Evolutionary conservation across 495 filamentous ascomycete species (phyloP).

Genomic region (Delitschia confertaspora): DNA sequence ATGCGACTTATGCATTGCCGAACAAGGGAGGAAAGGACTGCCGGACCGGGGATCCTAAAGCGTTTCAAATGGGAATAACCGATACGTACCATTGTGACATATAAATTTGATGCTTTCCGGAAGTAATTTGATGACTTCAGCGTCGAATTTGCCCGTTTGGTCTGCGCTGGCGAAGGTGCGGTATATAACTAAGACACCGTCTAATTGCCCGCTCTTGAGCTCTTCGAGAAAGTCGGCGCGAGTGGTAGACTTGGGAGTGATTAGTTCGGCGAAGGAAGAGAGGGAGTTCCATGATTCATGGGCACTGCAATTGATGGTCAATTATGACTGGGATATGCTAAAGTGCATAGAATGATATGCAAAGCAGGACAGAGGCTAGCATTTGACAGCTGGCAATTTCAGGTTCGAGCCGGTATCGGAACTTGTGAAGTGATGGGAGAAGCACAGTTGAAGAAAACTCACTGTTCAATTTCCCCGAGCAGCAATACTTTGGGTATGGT

Average conservation of each 20-base stretch:
- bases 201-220: slow-evolving; percentile 57
- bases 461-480: slow-evolving; percentile 35
- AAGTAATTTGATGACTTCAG: slow-evolving; percentile 46
- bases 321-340: slow-evolving; percentile 7
- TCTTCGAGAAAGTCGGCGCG: slow-evolving; percentile 65
- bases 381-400: background rate
- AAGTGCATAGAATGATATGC: background rate
- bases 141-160: slow-evolving; percentile 53
- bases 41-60: no score
- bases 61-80: background rate
- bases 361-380: slow-evolving; percentile 7
- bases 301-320: slow-evolving; percentile 33
- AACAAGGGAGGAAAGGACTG: background rate
- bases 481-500: slow-evolving; percentile 32
- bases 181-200: slow-evolving; percentile 60
- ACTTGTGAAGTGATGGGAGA: background rate
- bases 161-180: slow-evolving; percentile 62
- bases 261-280: slow-evolving; percentile 42
- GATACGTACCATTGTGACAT: slow-evolving; percentile 60
- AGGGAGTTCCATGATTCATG: slow-evolving; percentile 45
- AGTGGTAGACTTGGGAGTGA: slow-evolving; percentile 44
- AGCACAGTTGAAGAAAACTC: slow-evolving; percentile 13
- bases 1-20: background rate
- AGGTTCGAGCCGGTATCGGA: slow-evolving; percentile 13
- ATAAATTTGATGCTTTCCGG: slow-evolving; percentile 66